Conservation (phyloP, 768 basidiomycete species). For the Serendipita sp. region DNA sequence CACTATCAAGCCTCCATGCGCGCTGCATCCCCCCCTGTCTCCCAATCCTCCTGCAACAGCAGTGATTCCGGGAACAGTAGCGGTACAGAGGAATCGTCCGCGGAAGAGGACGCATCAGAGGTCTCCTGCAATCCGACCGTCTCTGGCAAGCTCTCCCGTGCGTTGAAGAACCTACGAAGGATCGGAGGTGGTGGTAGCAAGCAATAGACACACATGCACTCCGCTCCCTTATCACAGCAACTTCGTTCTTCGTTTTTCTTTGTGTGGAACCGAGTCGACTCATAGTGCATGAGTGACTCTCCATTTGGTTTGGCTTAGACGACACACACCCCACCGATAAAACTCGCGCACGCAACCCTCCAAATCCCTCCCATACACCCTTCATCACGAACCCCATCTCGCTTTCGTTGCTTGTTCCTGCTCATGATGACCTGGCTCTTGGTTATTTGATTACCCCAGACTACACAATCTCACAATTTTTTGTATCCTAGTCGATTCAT, state of each 20-base stretch:
- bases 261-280: too few relatives aligned
- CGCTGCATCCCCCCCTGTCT: not conserved
- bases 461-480: too few relatives aligned
- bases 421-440: too few relatives aligned
- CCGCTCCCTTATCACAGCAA: not conserved
- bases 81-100: not conserved
- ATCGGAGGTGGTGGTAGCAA: not conserved
- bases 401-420: too few relatives aligned
- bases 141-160: not conserved
- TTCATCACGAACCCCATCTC: too few relatives aligned
- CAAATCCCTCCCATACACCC: too few relatives aligned
- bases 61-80: not conserved
- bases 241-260: not conserved
- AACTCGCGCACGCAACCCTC: too few relatives aligned
- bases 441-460: too few relatives aligned
- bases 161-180: not conserved
- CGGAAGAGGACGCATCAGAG: not conserved
- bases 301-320: not conserved
- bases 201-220: not conserved
- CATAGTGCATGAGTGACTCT: constrained; percentile 1
- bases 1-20: too few relatives aligned
- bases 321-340: too few relatives aligned
- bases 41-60: not conserved
- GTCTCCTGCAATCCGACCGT: not conserved
- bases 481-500: too few relatives aligned